These are phyloP conservation scores for Fusarium agapanthi DNA, from an alignment of 2,329 filamentous ascomycete genomes.

Conservation along the genomic window DNA sequence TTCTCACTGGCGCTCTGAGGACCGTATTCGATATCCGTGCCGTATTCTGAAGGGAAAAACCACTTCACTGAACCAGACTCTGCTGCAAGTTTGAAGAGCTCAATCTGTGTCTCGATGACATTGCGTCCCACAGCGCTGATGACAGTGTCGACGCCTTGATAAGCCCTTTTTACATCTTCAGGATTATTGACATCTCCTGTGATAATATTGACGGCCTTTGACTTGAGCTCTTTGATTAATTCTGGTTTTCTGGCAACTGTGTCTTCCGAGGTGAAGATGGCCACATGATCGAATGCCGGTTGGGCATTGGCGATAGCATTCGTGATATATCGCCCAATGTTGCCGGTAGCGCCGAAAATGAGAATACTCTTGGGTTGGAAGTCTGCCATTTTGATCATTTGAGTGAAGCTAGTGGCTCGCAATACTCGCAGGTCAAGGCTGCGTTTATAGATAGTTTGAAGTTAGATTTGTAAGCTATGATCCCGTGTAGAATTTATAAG, in stretches of 20 bases:
- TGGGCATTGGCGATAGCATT: slow-evolving; percentile 48
- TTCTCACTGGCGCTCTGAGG: slow-evolving; percentile 66
- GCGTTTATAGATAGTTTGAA: not conserved
- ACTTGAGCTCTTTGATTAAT: slow-evolving; percentile 32
- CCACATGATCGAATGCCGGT: slow-evolving; percentile 46
- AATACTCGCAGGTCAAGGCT: not conserved
- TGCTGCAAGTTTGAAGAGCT: slow-evolving; percentile 68
- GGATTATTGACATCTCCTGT: slow-evolving; percentile 50
- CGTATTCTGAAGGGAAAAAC: slow-evolving; percentile 75
- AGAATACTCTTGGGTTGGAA: slow-evolving; percentile 34
- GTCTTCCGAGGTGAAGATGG: slow-evolving; percentile 46
- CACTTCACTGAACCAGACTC: slow-evolving; percentile 62
- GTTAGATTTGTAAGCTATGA: slow-evolving; percentile 7
- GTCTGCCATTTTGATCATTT: slow-evolving; percentile 20
- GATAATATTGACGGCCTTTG: slow-evolving; percentile 37
- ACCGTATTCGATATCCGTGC: slow-evolving; percentile 71
- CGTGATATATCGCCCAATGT: slow-evolving; percentile 54
- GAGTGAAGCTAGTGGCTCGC: not conserved
- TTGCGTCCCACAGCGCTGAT: slow-evolving; percentile 71
- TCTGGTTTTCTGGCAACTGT: slow-evolving; percentile 31
- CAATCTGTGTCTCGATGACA: slow-evolving; percentile 68
- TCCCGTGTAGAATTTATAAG: not conserved
- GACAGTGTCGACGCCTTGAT: slow-evolving; percentile 69
- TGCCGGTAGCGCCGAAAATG: slow-evolving; percentile 53
- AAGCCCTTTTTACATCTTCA: slow-evolving; percentile 64